Percentiles rank a stretch among this genome's conserved stretches.
Conservation (phyloP, 108 stramenopile genomes). For the Fistulifera pelliculosa region DNA sequence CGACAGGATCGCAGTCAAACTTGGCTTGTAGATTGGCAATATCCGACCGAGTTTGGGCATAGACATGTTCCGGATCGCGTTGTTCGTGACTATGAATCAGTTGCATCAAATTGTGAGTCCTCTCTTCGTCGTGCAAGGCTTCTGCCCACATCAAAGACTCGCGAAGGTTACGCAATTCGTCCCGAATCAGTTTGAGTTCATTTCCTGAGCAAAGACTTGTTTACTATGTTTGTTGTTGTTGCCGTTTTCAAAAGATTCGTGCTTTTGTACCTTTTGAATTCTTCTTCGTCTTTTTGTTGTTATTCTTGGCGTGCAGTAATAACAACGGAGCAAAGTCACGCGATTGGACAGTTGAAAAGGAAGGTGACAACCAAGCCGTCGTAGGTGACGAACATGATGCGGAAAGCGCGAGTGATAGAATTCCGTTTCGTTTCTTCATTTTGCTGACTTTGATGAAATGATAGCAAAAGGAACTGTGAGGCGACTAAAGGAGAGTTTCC, state of each 20-base stretch:
- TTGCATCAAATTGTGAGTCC: slow-evolving; percentile 6
- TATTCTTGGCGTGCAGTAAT: too few relatives aligned
- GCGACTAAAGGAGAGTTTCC: too few relatives aligned
- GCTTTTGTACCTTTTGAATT: neutral
- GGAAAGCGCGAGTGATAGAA: too few relatives aligned
- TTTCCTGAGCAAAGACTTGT: slow-evolving; percentile 11
- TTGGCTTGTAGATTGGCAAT: slow-evolving; percentile 26
- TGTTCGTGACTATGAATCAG: slow-evolving; percentile 16
- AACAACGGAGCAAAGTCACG: too few relatives aligned
- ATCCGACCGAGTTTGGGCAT: slow-evolving; percentile 21
- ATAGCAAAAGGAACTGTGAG: too few relatives aligned
- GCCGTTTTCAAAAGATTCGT: neutral
- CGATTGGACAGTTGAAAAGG: too few relatives aligned
- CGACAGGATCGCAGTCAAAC: slow-evolving; percentile 27
- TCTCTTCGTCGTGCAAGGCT: slow-evolving; percentile 18
- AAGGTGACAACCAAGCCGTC: too few relatives aligned
- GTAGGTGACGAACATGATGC: too few relatives aligned
- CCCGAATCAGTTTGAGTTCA: slow-evolving; percentile 13
- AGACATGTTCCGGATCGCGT: slow-evolving; percentile 38
- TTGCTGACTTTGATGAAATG: too few relatives aligned
- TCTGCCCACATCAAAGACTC: slow-evolving; percentile 30
- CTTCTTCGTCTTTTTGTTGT: neutral
- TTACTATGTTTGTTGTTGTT: neutral
- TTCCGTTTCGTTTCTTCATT: too few relatives aligned
- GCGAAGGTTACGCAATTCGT: slow-evolving; percentile 15